phyloP scores from a whole-genome alignment of 164 flowering plant genomes.

The Vitis rotundifolia region DNA sequence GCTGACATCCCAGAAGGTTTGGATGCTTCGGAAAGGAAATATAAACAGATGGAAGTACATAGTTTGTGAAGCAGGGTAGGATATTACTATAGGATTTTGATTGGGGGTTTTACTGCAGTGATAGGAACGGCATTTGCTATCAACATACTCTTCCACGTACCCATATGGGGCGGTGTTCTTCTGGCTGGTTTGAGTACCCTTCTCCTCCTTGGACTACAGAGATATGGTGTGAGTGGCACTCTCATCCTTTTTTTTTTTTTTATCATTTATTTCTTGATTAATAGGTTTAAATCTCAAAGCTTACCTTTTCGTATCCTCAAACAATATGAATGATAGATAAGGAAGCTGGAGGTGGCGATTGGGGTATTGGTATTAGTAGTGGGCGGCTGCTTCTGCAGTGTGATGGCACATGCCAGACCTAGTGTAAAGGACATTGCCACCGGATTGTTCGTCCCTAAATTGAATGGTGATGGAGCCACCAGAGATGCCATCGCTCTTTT shows the following conservation, averaged over 20 bases:
- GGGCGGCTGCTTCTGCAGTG: constrained; percentile 16
- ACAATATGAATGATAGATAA: constrained; percentile 8
- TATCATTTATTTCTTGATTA: neutral
- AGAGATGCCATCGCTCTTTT: constrained; percentile 9
- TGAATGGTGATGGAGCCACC: neutral
- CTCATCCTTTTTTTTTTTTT: neutral
- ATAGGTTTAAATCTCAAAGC: neutral
- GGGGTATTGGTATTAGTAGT: constrained; percentile 5
- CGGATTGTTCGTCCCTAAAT: no score
- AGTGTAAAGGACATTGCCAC: neutral
- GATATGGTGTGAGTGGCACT: constrained; percentile 18
- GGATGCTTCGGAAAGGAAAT: no score
- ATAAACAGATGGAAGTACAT: no score
- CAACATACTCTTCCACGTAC: constrained; percentile 19
- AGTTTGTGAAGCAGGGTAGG: neutral
- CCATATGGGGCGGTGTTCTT: constrained; percentile 18
- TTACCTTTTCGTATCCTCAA: neutral
- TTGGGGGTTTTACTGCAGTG: constrained; percentile 1
- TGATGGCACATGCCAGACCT: constrained; percentile 16
- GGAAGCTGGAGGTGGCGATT: constrained; percentile 20
- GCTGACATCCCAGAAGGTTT: constrained; percentile 26
- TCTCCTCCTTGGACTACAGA: constrained; percentile 22
- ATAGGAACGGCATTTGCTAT: constrained; percentile 26
- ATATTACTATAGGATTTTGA: no score
- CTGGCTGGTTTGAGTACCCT: constrained; percentile 9